phyloP scores from a whole-genome alignment of 2,329 filamentous ascomycete species.

The Stagonosporopsis vannaccii region DNA sequence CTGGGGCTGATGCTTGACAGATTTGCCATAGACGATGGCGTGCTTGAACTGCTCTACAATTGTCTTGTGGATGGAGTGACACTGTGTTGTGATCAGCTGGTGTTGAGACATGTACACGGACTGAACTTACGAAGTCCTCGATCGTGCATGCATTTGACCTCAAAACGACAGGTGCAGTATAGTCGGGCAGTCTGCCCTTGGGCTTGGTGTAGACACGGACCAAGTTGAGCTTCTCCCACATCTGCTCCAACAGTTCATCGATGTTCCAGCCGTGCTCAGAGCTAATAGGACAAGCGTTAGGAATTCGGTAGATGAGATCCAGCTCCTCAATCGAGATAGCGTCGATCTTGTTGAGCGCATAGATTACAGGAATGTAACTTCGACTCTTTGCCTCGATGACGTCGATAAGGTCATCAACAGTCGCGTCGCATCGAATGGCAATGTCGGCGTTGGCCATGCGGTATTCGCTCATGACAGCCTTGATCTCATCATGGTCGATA shows the following conservation, averaged over 20 bases:
- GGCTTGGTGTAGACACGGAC: constrained; percentile 97
- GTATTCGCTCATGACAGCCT: constrained; percentile 97
- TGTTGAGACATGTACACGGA: constrained; percentile 17
- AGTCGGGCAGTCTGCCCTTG: constrained; percentile 93
- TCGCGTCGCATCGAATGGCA: constrained; percentile 96
- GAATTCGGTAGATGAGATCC: constrained; percentile 94
- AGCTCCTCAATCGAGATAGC: constrained; percentile 97
- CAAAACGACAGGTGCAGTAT: constrained; percentile 88
- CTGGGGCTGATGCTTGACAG: constrained; percentile 98
- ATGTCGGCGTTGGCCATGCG: constrained; percentile 96
- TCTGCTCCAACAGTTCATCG: constrained; percentile 93
- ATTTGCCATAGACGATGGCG: constrained; percentile 96
- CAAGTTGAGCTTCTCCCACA: constrained; percentile 97
- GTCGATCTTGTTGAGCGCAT: constrained; percentile 99
- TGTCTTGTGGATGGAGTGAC: constrained; percentile 94
- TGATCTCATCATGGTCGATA: constrained; percentile 96
- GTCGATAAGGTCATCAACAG: constrained; percentile 96
- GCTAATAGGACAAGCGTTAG: constrained; percentile 95
- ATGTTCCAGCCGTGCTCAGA: constrained; percentile 96
- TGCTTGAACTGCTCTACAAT: constrained; percentile 96
- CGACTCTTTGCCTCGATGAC: constrained; percentile 91
- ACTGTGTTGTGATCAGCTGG: constrained; percentile 65
- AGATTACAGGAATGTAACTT: constrained; percentile 98
- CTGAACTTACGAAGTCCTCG: constrained; percentile 86
- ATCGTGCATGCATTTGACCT: constrained; percentile 83